Evolutionary conservation across 2,329 filamentous ascomycete species (phyloP), one percentile per base, ranked within the genome.

Genomic region (Clonostachys byssicola): DNA sequence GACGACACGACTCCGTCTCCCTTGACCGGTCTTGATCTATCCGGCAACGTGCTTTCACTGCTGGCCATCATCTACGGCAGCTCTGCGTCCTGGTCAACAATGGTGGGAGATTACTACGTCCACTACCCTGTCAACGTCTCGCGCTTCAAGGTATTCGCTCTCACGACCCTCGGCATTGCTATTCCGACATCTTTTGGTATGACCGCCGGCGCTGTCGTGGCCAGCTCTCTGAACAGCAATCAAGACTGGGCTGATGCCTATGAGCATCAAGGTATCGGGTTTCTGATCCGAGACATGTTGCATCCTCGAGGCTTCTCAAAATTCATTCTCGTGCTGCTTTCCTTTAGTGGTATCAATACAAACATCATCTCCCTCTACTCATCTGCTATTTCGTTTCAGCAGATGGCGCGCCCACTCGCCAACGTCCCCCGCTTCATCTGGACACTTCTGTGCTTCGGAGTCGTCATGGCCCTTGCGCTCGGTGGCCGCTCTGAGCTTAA

Each of bases 351-450:
- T 60, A 74, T 88, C 51, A 84, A 82, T 49, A 87, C 85, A 68
- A 88, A 88, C 66, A 85, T 80, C 60, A 83, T 83, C 6, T 87
- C 86, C 61, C 81, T 86, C 63, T 90, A 91, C 72, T 88, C 83
- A n/a, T 78, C 83, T 43, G 77, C 79, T 7, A 72, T 90, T 38
- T 83, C 81, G 12, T 72, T 88, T 36, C 85, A 89, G 60, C 30
- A 42, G 12, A 43, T 47, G 38, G 39, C 40, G 10, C 35, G n/a
- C 14, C 40, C 38, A 6, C 42, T 40, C 12, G 78, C 88, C 13
- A 72, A 70, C 41, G 73, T 89, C 1, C 86, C 86, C 2, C 80
- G 86, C 3, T 88, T 85, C 66, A 56, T 86, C 53, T 88, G 83
- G 83, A 83, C 81, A 0, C 69, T 78, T 40, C 56, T 86, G 41